Conservation (phyloP, 192 early-diverging fungal genomes). For the Dissophora ornata region DNA sequence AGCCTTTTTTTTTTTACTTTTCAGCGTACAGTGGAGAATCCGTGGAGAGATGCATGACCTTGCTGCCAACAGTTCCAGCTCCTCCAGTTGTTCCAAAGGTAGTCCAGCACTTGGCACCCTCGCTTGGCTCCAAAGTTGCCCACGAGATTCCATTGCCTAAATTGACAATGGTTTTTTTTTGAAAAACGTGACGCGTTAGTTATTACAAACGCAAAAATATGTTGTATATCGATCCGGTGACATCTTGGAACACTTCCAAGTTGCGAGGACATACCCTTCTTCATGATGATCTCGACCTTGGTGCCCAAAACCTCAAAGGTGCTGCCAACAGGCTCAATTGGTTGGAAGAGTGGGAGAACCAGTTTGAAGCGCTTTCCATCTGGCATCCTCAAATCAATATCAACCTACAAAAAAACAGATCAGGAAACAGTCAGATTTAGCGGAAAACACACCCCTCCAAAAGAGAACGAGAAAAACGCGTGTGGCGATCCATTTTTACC, state of each 20-base stretch:
- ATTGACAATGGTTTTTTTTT: not conserved
- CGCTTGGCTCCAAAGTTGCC: constrained; percentile 79
- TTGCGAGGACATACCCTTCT: constrained; percentile 76
- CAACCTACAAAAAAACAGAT: constrained; percentile 50
- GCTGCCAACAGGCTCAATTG: constrained; percentile 76
- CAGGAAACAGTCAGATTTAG: no score
- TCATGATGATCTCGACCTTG: constrained; percentile 81
- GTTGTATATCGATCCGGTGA: no score
- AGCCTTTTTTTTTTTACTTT: no score
- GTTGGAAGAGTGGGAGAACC: constrained; percentile 74
- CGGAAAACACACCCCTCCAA: no score
- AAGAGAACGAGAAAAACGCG: no score
- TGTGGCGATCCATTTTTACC: no score
- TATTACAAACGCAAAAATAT: no score
- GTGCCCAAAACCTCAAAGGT: constrained; percentile 77
- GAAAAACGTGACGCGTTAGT: no score
- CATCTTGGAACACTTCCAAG: no score
- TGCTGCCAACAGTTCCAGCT: constrained; percentile 71
- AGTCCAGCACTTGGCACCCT: constrained; percentile 76
- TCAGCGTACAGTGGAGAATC: constrained; percentile 58
- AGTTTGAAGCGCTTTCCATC: constrained; percentile 81
- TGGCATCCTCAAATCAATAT: constrained; percentile 82
- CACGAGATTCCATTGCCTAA: constrained; percentile 82
- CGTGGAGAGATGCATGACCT: constrained; percentile 66
- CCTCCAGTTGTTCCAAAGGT: constrained; percentile 85